phyloP scores from a whole-genome alignment of 257 asterid genomes.

The Lycium ferocissimum region DNA sequence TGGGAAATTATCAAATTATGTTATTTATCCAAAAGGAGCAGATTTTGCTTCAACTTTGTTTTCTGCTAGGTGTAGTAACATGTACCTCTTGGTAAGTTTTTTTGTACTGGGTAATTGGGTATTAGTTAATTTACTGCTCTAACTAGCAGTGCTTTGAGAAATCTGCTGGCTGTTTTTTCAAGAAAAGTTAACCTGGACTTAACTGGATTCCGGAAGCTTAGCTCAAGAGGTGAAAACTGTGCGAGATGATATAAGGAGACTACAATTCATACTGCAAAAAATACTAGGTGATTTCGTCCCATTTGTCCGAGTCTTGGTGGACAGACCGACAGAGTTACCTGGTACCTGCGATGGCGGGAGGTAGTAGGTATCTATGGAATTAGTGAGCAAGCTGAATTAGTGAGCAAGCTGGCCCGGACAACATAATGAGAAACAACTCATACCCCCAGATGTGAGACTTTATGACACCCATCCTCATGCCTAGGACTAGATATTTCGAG shows the following conservation, averaged over 20 bases:
- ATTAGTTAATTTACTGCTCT: neutral
- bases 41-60: neutral
- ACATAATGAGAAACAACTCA: neutral
- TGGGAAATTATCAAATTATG: neutral
- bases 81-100: slow-evolving; percentile 7
- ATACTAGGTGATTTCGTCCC: neutral
- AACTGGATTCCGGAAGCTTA: neutral
- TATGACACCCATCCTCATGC: neutral
- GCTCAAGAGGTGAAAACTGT: slow-evolving; percentile 11
- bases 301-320: neutral
- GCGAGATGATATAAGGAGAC: neutral
- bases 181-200: neutral
- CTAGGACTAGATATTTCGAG: neutral
- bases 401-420: neutral
- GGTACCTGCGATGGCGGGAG: neutral
- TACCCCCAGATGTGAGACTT: neutral
- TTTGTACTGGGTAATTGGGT: neutral
- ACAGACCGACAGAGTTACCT: neutral
- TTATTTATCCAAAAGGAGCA: neutral
- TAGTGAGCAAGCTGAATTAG: neutral
- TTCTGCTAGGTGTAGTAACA: neutral
- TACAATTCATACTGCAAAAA: neutral
- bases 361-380: neutral
- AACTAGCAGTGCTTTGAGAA: neutral
- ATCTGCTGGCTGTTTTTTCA: neutral